phyloP scores from a whole-genome alignment of 106 monocot genomes.

The Hemerocallis citrina region DNA sequence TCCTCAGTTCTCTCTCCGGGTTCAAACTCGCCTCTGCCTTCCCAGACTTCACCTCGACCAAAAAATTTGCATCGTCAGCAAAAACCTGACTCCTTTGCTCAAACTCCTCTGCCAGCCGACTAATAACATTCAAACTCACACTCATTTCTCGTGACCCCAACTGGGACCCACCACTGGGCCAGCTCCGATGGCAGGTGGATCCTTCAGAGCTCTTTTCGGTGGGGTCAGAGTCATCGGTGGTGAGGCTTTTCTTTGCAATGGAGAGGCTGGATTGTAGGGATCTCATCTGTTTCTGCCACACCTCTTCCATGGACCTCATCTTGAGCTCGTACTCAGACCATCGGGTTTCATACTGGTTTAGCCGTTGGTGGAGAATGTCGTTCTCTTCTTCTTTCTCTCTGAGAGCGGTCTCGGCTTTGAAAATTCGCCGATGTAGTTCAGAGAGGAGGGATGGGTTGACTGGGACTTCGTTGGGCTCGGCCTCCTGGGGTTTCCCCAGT shows the following conservation, averaged over 20 bases:
- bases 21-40: slow-evolving; percentile 65
- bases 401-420: slow-evolving; percentile 70
- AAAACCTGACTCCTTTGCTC: slow-evolving; percentile 67
- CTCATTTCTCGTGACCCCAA: slow-evolving; percentile 24
- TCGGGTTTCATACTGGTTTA: slow-evolving; percentile 75
- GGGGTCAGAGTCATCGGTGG: slow-evolving; percentile 36
- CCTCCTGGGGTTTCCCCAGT: slow-evolving; percentile 42
- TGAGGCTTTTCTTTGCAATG: slow-evolving; percentile 73
- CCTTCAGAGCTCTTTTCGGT: slow-evolving; percentile 47
- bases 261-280: slow-evolving; percentile 80
- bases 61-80: slow-evolving; percentile 61
- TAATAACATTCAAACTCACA: slow-evolving; percentile 38
- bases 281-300: slow-evolving; percentile 96
- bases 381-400: slow-evolving; percentile 90
- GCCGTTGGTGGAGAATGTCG: slow-evolving; percentile 66
- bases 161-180: slow-evolving; percentile 26
- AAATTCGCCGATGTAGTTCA: slow-evolving; percentile 72
- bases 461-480: slow-evolving; percentile 43
- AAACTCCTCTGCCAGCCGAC: slow-evolving; percentile 64
- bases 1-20: slow-evolving; percentile 68
- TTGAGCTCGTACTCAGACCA: slow-evolving; percentile 96
- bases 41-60: slow-evolving; percentile 95
- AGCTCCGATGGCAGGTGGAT: slow-evolving; percentile 39
- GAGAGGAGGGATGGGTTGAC: slow-evolving; percentile 78
- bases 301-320: slow-evolving; percentile 96